phyloP scores from a whole-genome alignment of 106 monocot species.

The Dendrobium chrysotoxum region DNA sequence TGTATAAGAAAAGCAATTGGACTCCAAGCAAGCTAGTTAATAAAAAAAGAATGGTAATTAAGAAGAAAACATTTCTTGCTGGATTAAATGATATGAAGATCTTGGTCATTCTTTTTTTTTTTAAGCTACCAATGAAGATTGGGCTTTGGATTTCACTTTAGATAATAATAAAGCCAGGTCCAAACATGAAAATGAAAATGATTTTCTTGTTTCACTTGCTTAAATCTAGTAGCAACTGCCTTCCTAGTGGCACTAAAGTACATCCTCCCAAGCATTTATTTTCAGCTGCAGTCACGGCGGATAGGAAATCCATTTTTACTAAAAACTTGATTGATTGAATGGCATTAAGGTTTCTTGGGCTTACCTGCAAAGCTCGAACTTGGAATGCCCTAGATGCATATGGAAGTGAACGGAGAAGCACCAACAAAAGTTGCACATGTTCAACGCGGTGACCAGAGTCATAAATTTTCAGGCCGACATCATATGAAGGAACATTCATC shows the following conservation, averaged over 20 bases:
- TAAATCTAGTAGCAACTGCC: not conserved
- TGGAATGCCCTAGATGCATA: constrained; percentile 86
- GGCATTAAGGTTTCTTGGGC: not conserved
- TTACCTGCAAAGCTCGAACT: constrained; percentile 92
- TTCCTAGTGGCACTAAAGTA: not conserved
- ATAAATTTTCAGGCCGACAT: constrained; percentile 85
- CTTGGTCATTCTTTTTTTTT: too few relatives aligned
- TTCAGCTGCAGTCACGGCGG: not conserved
- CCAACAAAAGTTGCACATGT: constrained; percentile 74
- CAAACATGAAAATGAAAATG: not conserved
- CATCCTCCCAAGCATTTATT: not conserved
- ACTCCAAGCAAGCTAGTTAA: too few relatives aligned
- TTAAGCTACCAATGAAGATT: not conserved
- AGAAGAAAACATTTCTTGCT: too few relatives aligned
- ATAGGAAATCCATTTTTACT: not conserved
- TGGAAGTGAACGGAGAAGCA: constrained; percentile 94
- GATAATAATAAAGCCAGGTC: too few relatives aligned
- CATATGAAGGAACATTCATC: constrained; percentile 82
- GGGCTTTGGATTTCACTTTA: not conserved
- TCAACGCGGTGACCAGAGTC: constrained; percentile 92
- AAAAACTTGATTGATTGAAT: not conserved
- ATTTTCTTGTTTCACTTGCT: not conserved
- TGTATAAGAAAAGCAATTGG: too few relatives aligned
- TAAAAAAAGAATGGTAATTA: too few relatives aligned
- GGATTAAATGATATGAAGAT: too few relatives aligned